Evolutionary conservation across 495 filamentous ascomycete genomes (phyloP).

Genomic region (Penicillium steckii): DNA sequence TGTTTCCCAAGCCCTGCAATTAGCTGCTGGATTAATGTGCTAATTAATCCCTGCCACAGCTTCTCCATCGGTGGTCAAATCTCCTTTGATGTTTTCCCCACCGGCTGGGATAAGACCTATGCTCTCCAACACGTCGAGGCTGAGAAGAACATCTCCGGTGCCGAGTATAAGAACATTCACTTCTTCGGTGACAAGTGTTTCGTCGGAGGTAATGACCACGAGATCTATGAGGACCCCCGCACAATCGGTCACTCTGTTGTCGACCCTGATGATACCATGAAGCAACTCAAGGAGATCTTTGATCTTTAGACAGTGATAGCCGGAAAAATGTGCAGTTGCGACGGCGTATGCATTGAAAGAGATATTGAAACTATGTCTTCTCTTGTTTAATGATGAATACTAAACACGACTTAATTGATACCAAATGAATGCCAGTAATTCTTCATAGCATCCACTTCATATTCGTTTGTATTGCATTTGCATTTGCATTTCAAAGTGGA

Average conservation of each 20-base stretch:
- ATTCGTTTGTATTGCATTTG: no score
- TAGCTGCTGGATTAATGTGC: not conserved
- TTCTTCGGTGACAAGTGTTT: conserved; percentile 97
- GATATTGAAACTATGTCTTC: not conserved
- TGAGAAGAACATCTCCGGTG: conserved; percentile 72
- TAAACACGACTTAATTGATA: conserved; percentile 4
- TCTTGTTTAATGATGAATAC: not conserved
- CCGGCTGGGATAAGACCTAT: conserved; percentile 99
- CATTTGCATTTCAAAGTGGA: not conserved
- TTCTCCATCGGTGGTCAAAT: conserved; percentile 96
- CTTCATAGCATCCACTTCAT: no score
- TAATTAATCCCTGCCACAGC: conserved; percentile 35
- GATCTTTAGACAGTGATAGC: conserved; percentile 47
- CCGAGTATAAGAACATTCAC: conserved; percentile 83
- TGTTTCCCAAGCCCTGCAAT: not conserved
- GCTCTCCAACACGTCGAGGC: conserved; percentile 83
- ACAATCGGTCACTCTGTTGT: conserved; percentile 82
- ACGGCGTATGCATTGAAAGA: conserved; percentile 15
- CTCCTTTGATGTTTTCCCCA: conserved; percentile 97
- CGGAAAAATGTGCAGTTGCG: conserved; percentile 8
- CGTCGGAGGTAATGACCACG: conserved; percentile 88
- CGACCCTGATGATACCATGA: conserved; percentile 77
- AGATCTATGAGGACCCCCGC: conserved; percentile 80
- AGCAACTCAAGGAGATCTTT: conserved; percentile 76
- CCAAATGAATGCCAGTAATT: no score